phyloP scores from a whole-genome alignment of 164 flowering plant genomes.

The Cinnamomum micranthum region DNA sequence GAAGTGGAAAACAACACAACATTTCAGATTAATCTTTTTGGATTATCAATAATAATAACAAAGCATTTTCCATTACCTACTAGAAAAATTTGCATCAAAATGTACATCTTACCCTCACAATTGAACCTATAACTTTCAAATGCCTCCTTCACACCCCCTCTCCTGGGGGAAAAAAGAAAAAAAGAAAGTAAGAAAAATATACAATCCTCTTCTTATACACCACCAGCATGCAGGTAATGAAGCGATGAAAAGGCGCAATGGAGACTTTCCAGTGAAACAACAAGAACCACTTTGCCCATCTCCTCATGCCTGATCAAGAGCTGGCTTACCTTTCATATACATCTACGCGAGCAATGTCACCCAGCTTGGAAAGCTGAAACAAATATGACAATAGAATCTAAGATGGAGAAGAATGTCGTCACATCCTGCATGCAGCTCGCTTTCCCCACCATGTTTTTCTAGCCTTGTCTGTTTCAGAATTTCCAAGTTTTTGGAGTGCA shows the following conservation, averaged over 20 bases:
- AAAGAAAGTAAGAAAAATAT: not conserved
- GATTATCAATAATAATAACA: not conserved
- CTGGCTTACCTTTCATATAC: not conserved
- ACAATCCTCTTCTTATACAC: conserved; percentile 4
- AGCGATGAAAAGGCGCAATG: not conserved
- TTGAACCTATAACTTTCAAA: not conserved
- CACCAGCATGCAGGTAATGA: not conserved
- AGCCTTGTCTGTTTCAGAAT: conserved; percentile 32
- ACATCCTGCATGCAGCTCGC: conserved; percentile 23
- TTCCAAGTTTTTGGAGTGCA: conserved; percentile 54
- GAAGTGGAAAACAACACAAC: not conserved
- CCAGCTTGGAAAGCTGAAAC: not conserved
- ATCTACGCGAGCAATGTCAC: not conserved
- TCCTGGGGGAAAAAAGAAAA: not conserved
- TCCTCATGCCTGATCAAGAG: not conserved
- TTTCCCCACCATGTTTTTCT: conserved; percentile 80
- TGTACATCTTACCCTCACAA: not conserved
- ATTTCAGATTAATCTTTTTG: too few relatives aligned
- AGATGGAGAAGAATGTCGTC: not conserved
- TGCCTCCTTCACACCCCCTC: not conserved
- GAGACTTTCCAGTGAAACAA: not conserved
- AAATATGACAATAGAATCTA: not conserved
- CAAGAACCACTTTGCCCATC: not conserved
- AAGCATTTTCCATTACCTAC: not conserved
- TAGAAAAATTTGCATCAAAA: not conserved